Evolutionary conservation across 352 stramenopile species (phyloP).

Genomic region (Phytophthora pini): DNA sequence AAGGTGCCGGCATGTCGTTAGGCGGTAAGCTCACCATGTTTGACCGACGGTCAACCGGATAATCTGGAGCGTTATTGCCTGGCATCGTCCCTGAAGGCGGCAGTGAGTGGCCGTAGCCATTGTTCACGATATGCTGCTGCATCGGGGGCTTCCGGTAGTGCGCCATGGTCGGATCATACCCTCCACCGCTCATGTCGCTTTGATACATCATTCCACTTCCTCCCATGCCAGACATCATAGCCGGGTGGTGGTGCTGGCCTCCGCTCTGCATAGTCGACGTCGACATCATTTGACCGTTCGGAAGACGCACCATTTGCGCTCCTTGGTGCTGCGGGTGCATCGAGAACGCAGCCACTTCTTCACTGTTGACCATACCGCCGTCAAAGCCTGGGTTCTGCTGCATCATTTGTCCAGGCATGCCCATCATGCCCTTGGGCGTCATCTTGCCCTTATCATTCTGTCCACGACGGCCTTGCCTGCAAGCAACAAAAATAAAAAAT

Average conservation of each 20-base stretch:
- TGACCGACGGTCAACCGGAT: conserved; percentile 47
- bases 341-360: conserved; percentile 64
- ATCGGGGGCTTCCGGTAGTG: conserved; percentile 57
- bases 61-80: conserved; percentile 40
- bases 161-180: conserved; percentile 59
- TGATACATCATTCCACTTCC: conserved; percentile 51
- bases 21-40: conserved; percentile 53
- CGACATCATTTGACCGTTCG: conserved; percentile 40
- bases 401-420: conserved; percentile 37
- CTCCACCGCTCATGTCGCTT: conserved; percentile 47
- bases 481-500: conserved; percentile 7
- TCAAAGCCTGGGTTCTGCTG: conserved; percentile 45
- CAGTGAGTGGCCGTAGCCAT: conserved; percentile 53
- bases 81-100: conserved; percentile 32
- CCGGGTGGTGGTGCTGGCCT: conserved; percentile 31
- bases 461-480: conserved; percentile 49
- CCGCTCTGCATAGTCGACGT: conserved; percentile 29
- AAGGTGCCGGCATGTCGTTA: conserved; percentile 28
- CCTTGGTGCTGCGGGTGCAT: conserved; percentile 51
- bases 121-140: conserved; percentile 42
- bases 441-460: conserved; percentile 54
- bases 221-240: conserved; percentile 26
- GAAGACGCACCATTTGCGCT: conserved; percentile 45
- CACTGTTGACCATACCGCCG: conserved; percentile 67
- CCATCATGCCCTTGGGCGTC: conserved; percentile 36